Evolutionary conservation across 2,329 filamentous ascomycete genomes (phyloP).

Genomic region (Verticillium tricorpus): DNA sequence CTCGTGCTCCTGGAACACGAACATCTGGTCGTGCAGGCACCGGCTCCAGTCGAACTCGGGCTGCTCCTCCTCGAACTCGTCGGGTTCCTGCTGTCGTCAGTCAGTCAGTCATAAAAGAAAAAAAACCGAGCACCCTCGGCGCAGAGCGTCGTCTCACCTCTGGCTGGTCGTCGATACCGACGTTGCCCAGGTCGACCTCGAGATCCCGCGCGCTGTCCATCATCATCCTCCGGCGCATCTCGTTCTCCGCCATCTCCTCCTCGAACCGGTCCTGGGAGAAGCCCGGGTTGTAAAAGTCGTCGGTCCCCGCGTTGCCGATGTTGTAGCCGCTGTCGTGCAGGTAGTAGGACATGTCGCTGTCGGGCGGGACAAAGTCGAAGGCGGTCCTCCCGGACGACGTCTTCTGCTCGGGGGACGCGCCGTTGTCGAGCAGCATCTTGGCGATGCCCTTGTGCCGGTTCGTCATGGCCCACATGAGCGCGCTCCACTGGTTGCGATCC

Average conservation of each 20-base stretch:
- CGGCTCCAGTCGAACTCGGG: slow-evolving; percentile 96
- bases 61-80: slow-evolving; percentile 81
- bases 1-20: slow-evolving; percentile 95
- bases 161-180: slow-evolving; percentile 92
- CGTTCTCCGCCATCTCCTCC: slow-evolving; percentile 94
- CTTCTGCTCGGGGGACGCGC: slow-evolving; percentile 92
- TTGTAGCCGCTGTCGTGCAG: slow-evolving; percentile 90
- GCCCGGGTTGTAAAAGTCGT: slow-evolving; percentile 92
- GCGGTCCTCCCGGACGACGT: slow-evolving; percentile 91
- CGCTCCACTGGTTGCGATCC: slow-evolving; percentile 95
- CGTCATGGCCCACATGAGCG: slow-evolving; percentile 99
- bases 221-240: slow-evolving; percentile 96
- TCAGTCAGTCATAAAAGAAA: no score
- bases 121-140: no score
- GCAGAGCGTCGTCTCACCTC: slow-evolving; percentile 55
- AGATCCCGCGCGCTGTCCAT: slow-evolving; percentile 96
- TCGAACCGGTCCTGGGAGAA: slow-evolving; percentile 93
- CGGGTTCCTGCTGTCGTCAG: slow-evolving; percentile 24
- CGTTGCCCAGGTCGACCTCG: slow-evolving; percentile 91
- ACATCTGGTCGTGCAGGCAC: slow-evolving; percentile 98
- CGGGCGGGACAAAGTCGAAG: slow-evolving; percentile 90
- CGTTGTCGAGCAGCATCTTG: slow-evolving; percentile 86
- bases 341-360: slow-evolving; percentile 96
- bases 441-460: slow-evolving; percentile 96
- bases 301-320: slow-evolving; percentile 73